Conservation (phyloP, 495 filamentous ascomycete genomes). For the Bathelium albidoporum region DNA sequence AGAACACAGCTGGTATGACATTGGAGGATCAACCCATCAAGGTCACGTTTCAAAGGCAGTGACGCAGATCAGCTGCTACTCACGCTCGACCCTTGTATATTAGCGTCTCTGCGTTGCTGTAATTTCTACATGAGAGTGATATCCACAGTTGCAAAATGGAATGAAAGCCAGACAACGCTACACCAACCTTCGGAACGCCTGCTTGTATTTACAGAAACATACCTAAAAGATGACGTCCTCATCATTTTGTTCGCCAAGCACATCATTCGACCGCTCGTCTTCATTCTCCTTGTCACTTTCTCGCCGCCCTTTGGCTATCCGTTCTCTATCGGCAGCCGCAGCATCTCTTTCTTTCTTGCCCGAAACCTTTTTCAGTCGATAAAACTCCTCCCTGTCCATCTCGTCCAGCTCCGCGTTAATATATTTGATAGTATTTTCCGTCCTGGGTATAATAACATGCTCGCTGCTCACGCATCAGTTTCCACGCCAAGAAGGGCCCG, state of each 20-base stretch:
- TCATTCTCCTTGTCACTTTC: slow-evolving; percentile 36
- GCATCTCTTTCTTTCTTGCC: slow-evolving; percentile 83
- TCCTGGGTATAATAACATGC: slow-evolving; percentile 96
- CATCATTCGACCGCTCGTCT: slow-evolving; percentile 43
- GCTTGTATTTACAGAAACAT: not conserved
- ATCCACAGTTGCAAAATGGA: not conserved
- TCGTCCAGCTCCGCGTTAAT: slow-evolving; percentile 99
- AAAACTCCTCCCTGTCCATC: slow-evolving; percentile 96
- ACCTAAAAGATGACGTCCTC: slow-evolving; percentile 88
- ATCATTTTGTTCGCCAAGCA: slow-evolving; percentile 79
- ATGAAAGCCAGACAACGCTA: not conserved
- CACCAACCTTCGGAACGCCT: not conserved
- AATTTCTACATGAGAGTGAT: not conserved
- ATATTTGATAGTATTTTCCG: slow-evolving; percentile 98
- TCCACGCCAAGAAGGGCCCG: not conserved
- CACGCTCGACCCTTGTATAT: not conserved
- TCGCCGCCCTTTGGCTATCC: slow-evolving; percentile 30
- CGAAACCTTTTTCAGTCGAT: slow-evolving; percentile 95
- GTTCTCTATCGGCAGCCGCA: slow-evolving; percentile 53
- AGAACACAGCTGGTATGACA: slow-evolving; percentile 79
- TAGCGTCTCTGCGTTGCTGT: not conserved
- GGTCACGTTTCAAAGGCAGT: slow-evolving; percentile 76
- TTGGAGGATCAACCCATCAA: slow-evolving; percentile 57
- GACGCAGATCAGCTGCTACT: not conserved
- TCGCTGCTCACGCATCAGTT: slow-evolving; percentile 39